Conservation (phyloP, 768 basidiomycete species). For the Kwoniella newhampshirensis region DNA sequence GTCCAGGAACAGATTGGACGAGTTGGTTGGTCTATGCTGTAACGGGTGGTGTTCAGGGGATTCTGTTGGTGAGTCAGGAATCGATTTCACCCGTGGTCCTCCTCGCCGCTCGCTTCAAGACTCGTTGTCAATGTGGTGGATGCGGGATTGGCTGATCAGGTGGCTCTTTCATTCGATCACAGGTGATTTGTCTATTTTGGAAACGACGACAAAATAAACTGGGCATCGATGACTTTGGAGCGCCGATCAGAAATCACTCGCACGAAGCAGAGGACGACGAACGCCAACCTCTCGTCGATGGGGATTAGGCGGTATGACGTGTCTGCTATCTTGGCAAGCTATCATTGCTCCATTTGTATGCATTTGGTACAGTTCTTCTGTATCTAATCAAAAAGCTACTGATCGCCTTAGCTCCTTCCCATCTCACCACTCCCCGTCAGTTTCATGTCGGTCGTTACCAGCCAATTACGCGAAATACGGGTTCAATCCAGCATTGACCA, state of each 20-base stretch:
- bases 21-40: constrained; percentile 54
- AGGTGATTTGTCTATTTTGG: constrained; percentile 79
- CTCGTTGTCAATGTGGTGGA: no score
- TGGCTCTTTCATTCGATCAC: no score
- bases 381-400: no score
- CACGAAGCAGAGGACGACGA: background rate
- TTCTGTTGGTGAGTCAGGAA: constrained; percentile 61
- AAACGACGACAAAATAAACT: constrained; percentile 71
- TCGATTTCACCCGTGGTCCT: no score
- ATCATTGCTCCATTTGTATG: constrained; percentile 15
- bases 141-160: background rate
- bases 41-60: constrained; percentile 78
- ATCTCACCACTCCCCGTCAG: no score
- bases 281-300: constrained; percentile 10
- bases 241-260: constrained; percentile 54
- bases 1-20: constrained; percentile 54
- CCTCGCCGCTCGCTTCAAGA: background rate
- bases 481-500: constrained; percentile 16
- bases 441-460: no score
- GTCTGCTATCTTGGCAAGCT: background rate
- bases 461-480: constrained; percentile 30
- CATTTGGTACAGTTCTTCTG: constrained; percentile 1
- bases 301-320: constrained; percentile 5
- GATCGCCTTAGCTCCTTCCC: no score
- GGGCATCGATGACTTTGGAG: constrained; percentile 86